phyloP scores from a whole-genome alignment of 345 rosid genomes.

The Luvunga scandens region DNA sequence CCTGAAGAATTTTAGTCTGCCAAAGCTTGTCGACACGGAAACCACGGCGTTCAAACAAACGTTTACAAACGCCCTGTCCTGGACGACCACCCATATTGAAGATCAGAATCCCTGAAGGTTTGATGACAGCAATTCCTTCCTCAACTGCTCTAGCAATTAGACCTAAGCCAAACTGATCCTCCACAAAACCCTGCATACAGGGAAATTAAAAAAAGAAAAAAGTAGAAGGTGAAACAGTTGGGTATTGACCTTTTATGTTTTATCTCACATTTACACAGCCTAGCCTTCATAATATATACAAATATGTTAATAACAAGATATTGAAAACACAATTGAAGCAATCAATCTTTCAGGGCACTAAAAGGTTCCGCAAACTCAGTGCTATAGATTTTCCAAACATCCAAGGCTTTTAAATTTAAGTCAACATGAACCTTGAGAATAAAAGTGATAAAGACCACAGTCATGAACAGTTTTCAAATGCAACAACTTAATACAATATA shows the following conservation, averaged over 20 bases:
- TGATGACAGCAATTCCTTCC: conserved; percentile 85
- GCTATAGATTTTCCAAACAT: background rate
- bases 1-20: conserved; percentile 97
- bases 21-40: conserved; percentile 73
- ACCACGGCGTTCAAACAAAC: conserved; percentile 95
- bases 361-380: background rate
- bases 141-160: conserved; percentile 33
- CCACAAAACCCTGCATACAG: conserved; percentile 76
- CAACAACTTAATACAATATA: background rate
- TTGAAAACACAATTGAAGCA: background rate
- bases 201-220: background rate
- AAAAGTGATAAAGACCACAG: background rate
- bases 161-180: conserved; percentile 98
- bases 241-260: background rate
- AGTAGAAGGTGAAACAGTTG: background rate
- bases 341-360: background rate
- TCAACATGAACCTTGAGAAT: background rate
- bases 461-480: background rate
- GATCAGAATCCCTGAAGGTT: conserved; percentile 92
- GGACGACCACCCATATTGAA: conserved; percentile 99
- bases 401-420: background rate
- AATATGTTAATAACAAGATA: background rate
- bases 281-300: background rate
- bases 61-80: conserved; percentile 92
- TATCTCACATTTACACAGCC: background rate